Conservation (phyloP, 768 basidiomycete genomes). For the Chiua virens region DNA sequence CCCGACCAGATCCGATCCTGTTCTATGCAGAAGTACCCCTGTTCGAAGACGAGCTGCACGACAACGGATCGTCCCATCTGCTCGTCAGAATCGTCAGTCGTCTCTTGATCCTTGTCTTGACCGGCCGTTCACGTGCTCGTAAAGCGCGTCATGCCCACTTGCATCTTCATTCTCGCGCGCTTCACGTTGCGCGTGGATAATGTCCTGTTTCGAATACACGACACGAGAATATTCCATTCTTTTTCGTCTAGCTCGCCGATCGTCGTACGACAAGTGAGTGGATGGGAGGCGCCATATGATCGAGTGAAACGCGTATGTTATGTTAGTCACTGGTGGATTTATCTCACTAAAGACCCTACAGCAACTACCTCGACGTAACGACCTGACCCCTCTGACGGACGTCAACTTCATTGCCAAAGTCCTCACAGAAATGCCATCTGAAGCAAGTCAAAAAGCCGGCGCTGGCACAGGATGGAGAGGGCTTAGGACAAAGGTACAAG, state of each 20-base stretch:
- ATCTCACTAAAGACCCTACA: slow-evolving; percentile 25
- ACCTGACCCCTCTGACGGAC: slow-evolving; percentile 87
- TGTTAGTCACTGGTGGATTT: background rate
- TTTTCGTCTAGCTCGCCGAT: slow-evolving; percentile 61
- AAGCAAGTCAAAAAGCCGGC: slow-evolving; percentile 57
- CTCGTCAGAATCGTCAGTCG: slow-evolving; percentile 82
- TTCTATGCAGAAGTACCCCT: slow-evolving; percentile 95
- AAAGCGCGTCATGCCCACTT: slow-evolving; percentile 96
- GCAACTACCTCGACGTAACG: slow-evolving; percentile 71
- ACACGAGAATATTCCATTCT: slow-evolving; percentile 88
- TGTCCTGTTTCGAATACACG: slow-evolving; percentile 87
- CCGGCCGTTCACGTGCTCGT: background rate
- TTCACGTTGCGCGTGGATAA: slow-evolving; percentile 95
- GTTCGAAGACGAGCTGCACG: slow-evolving; percentile 96
- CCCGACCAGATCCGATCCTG: slow-evolving; percentile 91
- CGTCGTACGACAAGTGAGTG: slow-evolving; percentile 78
- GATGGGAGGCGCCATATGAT: slow-evolving; percentile 91
- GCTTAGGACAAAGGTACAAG: slow-evolving; percentile 63
- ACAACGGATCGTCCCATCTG: slow-evolving; percentile 87
- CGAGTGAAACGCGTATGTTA: slow-evolving; percentile 68
- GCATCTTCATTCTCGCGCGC: slow-evolving; percentile 85
- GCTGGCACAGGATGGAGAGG: slow-evolving; percentile 86
- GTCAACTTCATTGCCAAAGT: slow-evolving; percentile 77
- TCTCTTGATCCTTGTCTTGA: background rate
- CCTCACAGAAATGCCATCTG: slow-evolving; percentile 60